These are phyloP conservation scores for Gossypium herbaceum DNA, from an alignment of 345 rosid genomes.

Conservation along the genomic window DNA sequence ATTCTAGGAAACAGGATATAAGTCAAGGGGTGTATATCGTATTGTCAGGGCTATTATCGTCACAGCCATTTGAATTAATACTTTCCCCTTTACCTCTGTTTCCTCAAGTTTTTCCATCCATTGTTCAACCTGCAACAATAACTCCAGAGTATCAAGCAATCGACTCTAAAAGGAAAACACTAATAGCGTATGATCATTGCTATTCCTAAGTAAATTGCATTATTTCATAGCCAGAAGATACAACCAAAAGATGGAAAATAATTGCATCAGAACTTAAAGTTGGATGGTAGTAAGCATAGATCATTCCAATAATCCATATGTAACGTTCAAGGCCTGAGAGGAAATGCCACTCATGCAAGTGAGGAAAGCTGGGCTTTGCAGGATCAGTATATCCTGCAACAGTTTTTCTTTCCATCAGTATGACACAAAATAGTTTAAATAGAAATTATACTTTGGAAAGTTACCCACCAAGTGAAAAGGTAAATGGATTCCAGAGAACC, in stretches of 20 bases:
- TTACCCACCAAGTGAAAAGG: slow-evolving; percentile 74
- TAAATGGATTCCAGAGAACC: slow-evolving; percentile 82
- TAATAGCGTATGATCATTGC: background rate
- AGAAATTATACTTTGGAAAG: slow-evolving; percentile 17
- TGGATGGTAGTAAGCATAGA: slow-evolving; percentile 97
- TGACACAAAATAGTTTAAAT: slow-evolving; percentile 2
- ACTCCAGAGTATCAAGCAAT: slow-evolving; percentile 7
- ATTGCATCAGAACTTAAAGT: slow-evolving; percentile 53
- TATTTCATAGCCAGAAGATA: background rate
- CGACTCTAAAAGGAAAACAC: background rate
- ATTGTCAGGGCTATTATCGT: slow-evolving; percentile 53
- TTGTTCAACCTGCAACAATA: slow-evolving; percentile 64
- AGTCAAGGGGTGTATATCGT: slow-evolving; percentile 15
- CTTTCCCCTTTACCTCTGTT: slow-evolving; percentile 61
- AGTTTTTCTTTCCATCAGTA: slow-evolving; percentile 17
- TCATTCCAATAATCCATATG: slow-evolving; percentile 98
- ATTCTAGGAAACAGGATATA: slow-evolving; percentile 9
- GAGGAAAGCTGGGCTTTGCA: slow-evolving; percentile 62
- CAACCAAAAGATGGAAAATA: slow-evolving; percentile 11
- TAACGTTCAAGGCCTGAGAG: slow-evolving; percentile 98
- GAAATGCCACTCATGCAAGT: slow-evolving; percentile 96
- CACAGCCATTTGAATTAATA: slow-evolving; percentile 61
- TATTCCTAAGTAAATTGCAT: slow-evolving; percentile 15
- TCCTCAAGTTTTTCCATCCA: slow-evolving; percentile 99
- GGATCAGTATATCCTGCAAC: slow-evolving; percentile 90